phyloP scores from a whole-genome alignment of 2,329 filamentous ascomycete genomes.

The Lasiodiplodia hormozganensis region DNA sequence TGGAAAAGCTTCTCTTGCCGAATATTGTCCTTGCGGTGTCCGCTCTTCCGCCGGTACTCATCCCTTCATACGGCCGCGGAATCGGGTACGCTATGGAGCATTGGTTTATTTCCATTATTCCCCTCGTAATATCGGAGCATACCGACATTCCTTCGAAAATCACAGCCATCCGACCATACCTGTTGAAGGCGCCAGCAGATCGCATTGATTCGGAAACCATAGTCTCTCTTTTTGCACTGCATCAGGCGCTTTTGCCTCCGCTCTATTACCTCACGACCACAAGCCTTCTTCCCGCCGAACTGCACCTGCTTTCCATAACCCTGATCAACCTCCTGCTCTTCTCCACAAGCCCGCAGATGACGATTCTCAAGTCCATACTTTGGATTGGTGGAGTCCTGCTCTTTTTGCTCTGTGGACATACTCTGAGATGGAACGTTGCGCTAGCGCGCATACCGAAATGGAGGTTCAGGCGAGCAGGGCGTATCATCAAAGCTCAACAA shows the following conservation, averaged over 20 bases:
- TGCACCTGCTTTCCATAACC: conserved; percentile 83
- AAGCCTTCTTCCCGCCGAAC: conserved; percentile 83
- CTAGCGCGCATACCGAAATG: conserved; percentile 89
- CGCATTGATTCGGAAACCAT: conserved; percentile 64
- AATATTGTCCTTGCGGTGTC: conserved; percentile 84
- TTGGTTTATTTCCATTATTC: conserved; percentile 78
- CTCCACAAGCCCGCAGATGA: conserved; percentile 66
- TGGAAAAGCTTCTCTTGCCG: conserved; percentile 69
- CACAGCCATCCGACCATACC: conserved; percentile 44
- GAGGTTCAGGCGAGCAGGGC: conserved; percentile 73
- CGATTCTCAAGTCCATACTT: conserved; percentile 52
- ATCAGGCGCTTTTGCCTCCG: conserved; percentile 76
- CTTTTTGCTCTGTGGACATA: conserved; percentile 73
- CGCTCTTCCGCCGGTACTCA: conserved; percentile 74
- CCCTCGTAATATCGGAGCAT: conserved; percentile 64
- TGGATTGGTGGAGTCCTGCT: conserved; percentile 74
- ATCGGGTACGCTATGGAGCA: conserved; percentile 72
- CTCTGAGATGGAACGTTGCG: conserved; percentile 83
- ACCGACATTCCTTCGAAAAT: conserved; percentile 46
- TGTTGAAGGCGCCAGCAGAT: conserved; percentile 42
- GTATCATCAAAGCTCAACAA: conserved; percentile 51
- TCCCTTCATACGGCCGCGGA: conserved; percentile 67
- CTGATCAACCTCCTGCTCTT: conserved; percentile 83
- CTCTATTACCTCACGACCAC: conserved; percentile 85
- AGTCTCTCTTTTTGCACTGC: conserved; percentile 78